Base-by-base conservation (phyloP, 75 land plant genomes). In the Picea sitchensis region DNA sequence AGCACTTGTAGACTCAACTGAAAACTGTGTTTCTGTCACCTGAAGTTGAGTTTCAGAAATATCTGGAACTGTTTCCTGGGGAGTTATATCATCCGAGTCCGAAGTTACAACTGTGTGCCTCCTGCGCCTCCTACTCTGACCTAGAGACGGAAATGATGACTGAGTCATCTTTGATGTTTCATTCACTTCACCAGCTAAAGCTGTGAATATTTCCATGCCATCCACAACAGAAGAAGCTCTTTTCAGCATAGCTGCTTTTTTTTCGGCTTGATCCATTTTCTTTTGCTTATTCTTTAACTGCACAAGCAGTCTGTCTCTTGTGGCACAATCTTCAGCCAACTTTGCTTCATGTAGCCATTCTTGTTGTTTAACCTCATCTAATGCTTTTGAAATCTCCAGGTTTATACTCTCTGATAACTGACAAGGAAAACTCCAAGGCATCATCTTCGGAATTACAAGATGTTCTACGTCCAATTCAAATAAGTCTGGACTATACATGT, bases 381-480 rank as follows among this genome's bases (percentile, higher is more conserved):
- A 82, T 36, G 86, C 74, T 65, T 84, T 77, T 20, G 77, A 58
- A 5, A 92, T 78, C 65, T 90, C 87, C 57, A 67, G 62, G 54
- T 81, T 87, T 21, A 96, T 76, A 17, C 62, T 71, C 57, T 91
- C 82, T 47, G 97, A 82, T 65, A 94, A 77, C 68, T 82, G 75
- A 78, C 90, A 94, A 61, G 89, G 85, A 64, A 87, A 88, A 17
- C 54, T 84, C 85, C 88, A 89, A 34, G 91, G 88, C 65, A 96
- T 65, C 57, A 91, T 38, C 58, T 76, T 77, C 61, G 90, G 90
- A 65, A 96, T 69, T 32, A 88, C 69, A 7, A 34, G 65, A 75
- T 92, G 92, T 26, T 81, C 90, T 76, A 84, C 91, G 77, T 91
- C 92, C 65, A 82, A 51, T 72, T 94, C 95, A 79, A 90, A 85